Evolutionary conservation across 2,329 filamentous ascomycete genomes (phyloP).

Genomic region (Leptosphaerulina australis): DNA sequence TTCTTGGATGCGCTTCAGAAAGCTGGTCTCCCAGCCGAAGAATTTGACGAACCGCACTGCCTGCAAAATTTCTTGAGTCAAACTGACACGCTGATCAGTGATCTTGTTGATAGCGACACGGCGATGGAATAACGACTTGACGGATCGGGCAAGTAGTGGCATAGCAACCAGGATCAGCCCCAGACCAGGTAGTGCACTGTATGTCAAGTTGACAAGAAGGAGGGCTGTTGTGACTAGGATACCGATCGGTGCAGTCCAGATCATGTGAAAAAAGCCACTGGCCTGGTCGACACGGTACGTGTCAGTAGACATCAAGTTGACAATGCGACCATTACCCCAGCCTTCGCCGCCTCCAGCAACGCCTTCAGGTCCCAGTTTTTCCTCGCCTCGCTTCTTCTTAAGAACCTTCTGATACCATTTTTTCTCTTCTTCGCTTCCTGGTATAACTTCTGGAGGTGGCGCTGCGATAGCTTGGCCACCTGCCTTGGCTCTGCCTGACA

Average conservation of each 20-base stretch:
- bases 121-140: constrained; percentile 75
- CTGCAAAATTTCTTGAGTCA: constrained; percentile 91
- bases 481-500: constrained; percentile 86
- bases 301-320: constrained; percentile 94
- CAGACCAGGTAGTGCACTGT: constrained; percentile 88
- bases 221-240: constrained; percentile 79
- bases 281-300: constrained; percentile 92
- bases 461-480: constrained; percentile 65
- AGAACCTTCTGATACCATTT: constrained; percentile 58
- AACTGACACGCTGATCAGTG: constrained; percentile 86
- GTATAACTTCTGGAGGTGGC: constrained; percentile 52
- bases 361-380: constrained; percentile 55
- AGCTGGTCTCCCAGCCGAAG: constrained; percentile 93
- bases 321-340: constrained; percentile 90
- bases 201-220: constrained; percentile 83
- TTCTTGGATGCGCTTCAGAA: constrained; percentile 74
- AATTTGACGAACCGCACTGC: constrained; percentile 95
- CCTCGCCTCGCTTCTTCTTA: constrained; percentile 49
- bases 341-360: constrained; percentile 74
- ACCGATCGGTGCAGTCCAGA: constrained; percentile 84
- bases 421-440: constrained; percentile 58
- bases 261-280: constrained; percentile 85
- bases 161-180: constrained; percentile 78
- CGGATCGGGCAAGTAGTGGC: constrained; percentile 76
- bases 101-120: constrained; percentile 87